Conservation (phyloP, 768 basidiomycete genomes). For the Suillus spraguei region DNA sequence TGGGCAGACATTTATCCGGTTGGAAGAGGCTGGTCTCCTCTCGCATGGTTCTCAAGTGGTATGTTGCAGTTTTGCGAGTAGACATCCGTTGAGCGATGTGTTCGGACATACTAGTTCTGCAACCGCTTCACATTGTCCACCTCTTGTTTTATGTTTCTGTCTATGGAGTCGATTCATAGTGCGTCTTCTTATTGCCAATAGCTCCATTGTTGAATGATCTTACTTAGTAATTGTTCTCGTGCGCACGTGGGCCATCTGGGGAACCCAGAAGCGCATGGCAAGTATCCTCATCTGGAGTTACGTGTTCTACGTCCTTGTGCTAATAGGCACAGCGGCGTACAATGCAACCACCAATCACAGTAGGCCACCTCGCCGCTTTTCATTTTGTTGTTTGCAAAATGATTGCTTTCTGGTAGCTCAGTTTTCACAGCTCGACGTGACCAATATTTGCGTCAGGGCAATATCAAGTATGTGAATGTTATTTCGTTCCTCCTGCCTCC, state of each 20-base stretch:
- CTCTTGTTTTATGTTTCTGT: conserved; percentile 12
- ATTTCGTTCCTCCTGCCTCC: not conserved
- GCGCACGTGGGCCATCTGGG: conserved; percentile 27
- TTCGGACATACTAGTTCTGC: conserved; percentile 23
- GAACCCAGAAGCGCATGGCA: conserved; percentile 16
- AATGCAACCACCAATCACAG: not conserved
- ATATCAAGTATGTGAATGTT: conserved; percentile 15
- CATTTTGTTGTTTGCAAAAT: not conserved
- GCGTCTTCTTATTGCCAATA: conserved; percentile 1
- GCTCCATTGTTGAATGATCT: not conserved
- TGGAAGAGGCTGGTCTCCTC: conserved; percentile 28
- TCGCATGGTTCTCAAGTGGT: conserved; percentile 20
- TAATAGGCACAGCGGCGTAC: conserved; percentile 7
- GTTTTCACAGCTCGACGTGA: conserved; percentile 17
- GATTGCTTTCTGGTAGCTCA: conserved; percentile 2
- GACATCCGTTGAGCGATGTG: not conserved
- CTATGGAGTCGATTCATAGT: conserved; percentile 27
- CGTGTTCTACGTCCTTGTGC: conserved; percentile 8
- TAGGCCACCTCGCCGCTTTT: not conserved
- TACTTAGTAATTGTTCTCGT: conserved; percentile 26
- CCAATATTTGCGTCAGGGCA: conserved; percentile 16
- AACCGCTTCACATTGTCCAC: not conserved
- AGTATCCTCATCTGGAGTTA: conserved; percentile 12
- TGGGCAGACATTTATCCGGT: conserved; percentile 22
- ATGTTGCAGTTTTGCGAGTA: not conserved